Percentiles rank a stretch among this genome's conserved stretches.
Evolutionary conservation across 169 alveolate species (phyloP).

Genomic region (Cryptosporidium baileyi): DNA sequence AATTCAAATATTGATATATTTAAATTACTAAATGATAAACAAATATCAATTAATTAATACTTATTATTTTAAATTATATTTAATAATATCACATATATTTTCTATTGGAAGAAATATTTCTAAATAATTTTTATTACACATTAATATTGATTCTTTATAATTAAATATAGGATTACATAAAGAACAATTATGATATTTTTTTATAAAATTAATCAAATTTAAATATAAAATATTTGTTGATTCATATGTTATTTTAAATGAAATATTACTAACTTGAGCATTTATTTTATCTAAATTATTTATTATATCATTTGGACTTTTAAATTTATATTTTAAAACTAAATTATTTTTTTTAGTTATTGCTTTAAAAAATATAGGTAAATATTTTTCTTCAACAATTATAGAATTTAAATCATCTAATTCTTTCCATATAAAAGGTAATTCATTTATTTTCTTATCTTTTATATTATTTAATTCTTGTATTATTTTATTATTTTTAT

Average conservation of each 20-base stretch:
- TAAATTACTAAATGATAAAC: neutral
- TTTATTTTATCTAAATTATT: slow-evolving; percentile 5
- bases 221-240: neutral
- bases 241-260: slow-evolving; percentile 28
- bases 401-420: neutral
- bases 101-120: neutral
- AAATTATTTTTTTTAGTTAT: neutral
- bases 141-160: neutral
- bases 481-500: neutral
- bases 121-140: slow-evolving; percentile 14
- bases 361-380: slow-evolving; percentile 24
- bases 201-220: neutral
- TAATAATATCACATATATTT: slow-evolving; percentile 38
- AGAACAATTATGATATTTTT: slow-evolving; percentile 25
- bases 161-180: slow-evolving; percentile 35
- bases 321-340: neutral
- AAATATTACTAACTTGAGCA: slow-evolving; percentile 34
- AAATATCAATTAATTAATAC: neutral
- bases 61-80: neutral
- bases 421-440: slow-evolving; percentile 7
- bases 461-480: slow-evolving; percentile 2
- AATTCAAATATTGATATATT: too few relatives aligned
- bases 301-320: slow-evolving; percentile 8
- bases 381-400: neutral
- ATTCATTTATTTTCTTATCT: neutral